Conservation (phyloP, 768 basidiomycete species). For the Russula olivacea region DNA sequence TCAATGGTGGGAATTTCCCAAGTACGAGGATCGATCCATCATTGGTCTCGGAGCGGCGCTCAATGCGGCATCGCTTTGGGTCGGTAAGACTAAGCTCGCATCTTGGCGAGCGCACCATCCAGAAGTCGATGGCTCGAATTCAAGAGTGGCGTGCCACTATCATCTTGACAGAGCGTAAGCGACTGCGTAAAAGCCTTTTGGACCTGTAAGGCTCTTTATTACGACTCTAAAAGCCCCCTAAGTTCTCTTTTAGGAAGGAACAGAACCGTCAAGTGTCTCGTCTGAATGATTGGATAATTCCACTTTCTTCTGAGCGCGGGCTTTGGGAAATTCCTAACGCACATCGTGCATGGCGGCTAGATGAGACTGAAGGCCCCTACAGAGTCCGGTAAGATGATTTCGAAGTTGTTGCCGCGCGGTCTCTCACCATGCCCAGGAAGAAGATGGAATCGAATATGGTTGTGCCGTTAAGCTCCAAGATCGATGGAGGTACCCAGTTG, state of each 20-base stretch:
- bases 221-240: background rate
- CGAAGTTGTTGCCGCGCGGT: background rate
- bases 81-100: constrained; percentile 58
- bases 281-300: constrained; percentile 53
- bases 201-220: constrained; percentile 50
- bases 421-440: constrained; percentile 43
- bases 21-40: constrained; percentile 49
- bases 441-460: constrained; percentile 65
- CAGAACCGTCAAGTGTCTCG: constrained; percentile 61
- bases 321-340: constrained; percentile 62
- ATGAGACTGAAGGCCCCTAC: constrained; percentile 89
- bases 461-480: constrained; percentile 39
- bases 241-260: constrained; percentile 54
- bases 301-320: constrained; percentile 70
- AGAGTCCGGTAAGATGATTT: constrained; percentile 58
- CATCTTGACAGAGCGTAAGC: constrained; percentile 60
- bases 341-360: constrained; percentile 63
- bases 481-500: constrained; percentile 41
- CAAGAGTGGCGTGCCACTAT: constrained; percentile 71
- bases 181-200: constrained; percentile 62
- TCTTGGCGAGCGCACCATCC: constrained; percentile 54
- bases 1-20: constrained; percentile 43
- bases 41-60: constrained; percentile 47
- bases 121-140: constrained; percentile 57
- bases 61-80: constrained; percentile 46